Evolutionary conservation across 1,284 basidiomycete species (phyloP).

Genomic region (Coniferiporia sulphurascens): DNA sequence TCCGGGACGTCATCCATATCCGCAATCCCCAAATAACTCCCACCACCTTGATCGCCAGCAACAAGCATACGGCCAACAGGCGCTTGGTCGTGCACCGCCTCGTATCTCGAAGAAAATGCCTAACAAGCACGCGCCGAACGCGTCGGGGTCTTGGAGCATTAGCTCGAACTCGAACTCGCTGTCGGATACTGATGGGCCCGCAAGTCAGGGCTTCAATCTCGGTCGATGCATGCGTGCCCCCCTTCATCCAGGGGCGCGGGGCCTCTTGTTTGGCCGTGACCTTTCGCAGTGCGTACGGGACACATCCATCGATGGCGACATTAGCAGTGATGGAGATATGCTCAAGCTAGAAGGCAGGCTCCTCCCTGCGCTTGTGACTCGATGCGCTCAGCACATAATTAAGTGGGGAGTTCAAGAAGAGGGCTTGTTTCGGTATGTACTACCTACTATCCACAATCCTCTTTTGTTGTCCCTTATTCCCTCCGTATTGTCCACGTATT

Average conservation of each 20-base stretch:
- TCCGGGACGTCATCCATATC: background rate
- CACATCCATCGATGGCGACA: slow-evolving; percentile 40
- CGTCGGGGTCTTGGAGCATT: slow-evolving; percentile 51
- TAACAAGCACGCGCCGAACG: slow-evolving; percentile 37
- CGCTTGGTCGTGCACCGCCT: background rate
- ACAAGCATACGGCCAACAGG: background rate
- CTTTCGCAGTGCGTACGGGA: slow-evolving; percentile 54
- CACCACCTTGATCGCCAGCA: background rate
- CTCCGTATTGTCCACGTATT: background rate
- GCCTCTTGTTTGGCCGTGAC: slow-evolving; percentile 62
- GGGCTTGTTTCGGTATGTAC: slow-evolving; percentile 70
- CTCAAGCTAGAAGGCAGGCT: slow-evolving; percentile 46
- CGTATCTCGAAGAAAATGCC: slow-evolving; percentile 10
- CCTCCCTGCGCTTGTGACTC: slow-evolving; percentile 68
- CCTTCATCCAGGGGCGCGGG: slow-evolving; percentile 34
- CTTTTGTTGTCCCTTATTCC: background rate
- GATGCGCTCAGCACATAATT: slow-evolving; percentile 77
- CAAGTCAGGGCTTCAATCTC: slow-evolving; percentile 42
- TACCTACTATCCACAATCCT: background rate
- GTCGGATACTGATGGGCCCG: slow-evolving; percentile 48
- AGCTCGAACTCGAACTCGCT: slow-evolving; percentile 41
- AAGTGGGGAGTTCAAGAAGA: slow-evolving; percentile 81
- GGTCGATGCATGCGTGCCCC: slow-evolving; percentile 54
- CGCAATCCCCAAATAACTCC: background rate
- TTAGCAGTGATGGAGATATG: slow-evolving; percentile 20